Base-by-base conservation (phyloP, 75 land plant species). In the Ceratopteris richardii region DNA sequence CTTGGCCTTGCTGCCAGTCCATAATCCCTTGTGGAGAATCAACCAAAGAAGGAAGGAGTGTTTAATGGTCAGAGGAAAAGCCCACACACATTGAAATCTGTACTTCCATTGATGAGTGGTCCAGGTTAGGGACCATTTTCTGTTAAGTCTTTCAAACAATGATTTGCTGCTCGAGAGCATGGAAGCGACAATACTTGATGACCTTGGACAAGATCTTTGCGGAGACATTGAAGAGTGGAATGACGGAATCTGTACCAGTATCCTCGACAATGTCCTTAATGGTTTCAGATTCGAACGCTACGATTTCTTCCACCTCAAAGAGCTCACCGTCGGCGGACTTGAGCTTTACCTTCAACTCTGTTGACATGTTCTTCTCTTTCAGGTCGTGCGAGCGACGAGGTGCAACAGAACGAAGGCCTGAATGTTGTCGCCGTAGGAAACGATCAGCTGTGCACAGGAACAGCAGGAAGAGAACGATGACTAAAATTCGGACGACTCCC, bases 231-330 rank as follows among this genome's bases (percentile, higher is more conserved):
- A 56, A 64, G 22, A 78, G 47, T 1, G 80, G 77, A 23, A 78
- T 51, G 53, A 55, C 44, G 21, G 24, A 48, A 16, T 63, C 71
- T 10, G 64, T 27, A n/a, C n/a, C n/a, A 0, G 52, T 63, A 29
- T 73, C 80, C 26, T 78, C 80, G 17, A 78, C 51, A 63, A 73
- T 67, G 52, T 73, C 42, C 48, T 73, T 67, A 25, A 78, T 52
- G 18, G 67, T 73, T 56, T 61, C 60, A 1, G 60, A 60, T 31
- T 66, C 68, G 40, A 64, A 59, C 0, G 80, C 80, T 22, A 78
- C 77, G 13, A 22, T 30, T 64, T 64, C 72, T 0, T 73, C 64
- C 12, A 78, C 72, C 51, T 68, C 77, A 47, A 78, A 73, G 43
- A 61, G 4, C 29, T 78, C 66, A 25, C 54, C 66, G 19, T 77